Percentiles rank a stretch among this genome's conserved stretches.
phyloP scores from a whole-genome alignment of 495 filamentous ascomycete genomes.

The Peziza echinospora region DNA sequence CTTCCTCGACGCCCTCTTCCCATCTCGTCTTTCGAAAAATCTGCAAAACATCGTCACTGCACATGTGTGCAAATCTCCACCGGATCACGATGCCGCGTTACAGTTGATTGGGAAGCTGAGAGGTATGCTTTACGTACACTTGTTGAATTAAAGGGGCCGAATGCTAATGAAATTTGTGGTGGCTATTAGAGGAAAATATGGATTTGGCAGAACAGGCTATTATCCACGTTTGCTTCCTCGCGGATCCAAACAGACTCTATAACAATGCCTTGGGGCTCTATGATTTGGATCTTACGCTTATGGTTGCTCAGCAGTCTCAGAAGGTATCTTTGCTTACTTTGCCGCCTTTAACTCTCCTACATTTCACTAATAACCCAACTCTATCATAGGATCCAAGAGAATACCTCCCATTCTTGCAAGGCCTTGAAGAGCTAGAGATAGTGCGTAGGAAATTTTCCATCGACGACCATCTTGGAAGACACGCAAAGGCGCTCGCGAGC shows the following conservation, averaged over 20 bases:
- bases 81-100: conserved; percentile 72
- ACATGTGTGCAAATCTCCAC: conserved; percentile 77
- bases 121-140: conserved; percentile 28
- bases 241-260: conserved; percentile 82
- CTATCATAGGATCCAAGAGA: conserved; percentile 52
- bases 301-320: conserved; percentile 89
- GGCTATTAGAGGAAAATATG: conserved; percentile 29
- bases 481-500: conserved; percentile 53
- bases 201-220: conserved; percentile 61
- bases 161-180: neutral
- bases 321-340: conserved; percentile 27
- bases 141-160: neutral
- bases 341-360: neutral
- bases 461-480: conserved; percentile 61
- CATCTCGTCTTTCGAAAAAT: conserved; percentile 39
- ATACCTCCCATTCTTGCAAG: conserved; percentile 84
- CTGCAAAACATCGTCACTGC: conserved; percentile 88
- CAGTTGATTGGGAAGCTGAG: conserved; percentile 53
- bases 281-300: conserved; percentile 66
- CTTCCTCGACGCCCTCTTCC: conserved; percentile 41
- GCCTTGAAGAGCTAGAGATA: conserved; percentile 48
- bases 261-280: conserved; percentile 79
- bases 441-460: conserved; percentile 58
- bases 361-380: neutral
- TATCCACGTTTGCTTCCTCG: conserved; percentile 90